A percentile compares a stretch with the other conserved stretches of the same genome.
Evolutionary conservation across 371 early-diverging fungal species (phyloP).

Genomic region (Mortierella sp.): DNA sequence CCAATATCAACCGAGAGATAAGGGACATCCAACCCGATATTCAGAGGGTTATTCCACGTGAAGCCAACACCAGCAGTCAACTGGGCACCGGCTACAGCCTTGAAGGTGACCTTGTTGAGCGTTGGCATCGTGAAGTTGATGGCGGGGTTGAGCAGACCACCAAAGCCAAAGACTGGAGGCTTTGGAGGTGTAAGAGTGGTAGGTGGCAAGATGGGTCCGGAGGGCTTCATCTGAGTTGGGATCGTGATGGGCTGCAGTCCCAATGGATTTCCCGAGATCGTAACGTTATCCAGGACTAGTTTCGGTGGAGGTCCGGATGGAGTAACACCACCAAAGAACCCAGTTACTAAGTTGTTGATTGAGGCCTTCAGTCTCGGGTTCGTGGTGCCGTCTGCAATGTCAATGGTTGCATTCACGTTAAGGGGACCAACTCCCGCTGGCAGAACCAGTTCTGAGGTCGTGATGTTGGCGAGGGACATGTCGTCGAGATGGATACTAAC

Average conservation of each 20-base stretch:
- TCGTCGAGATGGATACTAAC: constrained; percentile 24
- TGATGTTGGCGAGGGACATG: constrained; percentile 35
- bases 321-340: constrained; percentile 36
- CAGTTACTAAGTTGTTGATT: constrained; percentile 33
- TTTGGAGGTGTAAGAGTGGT: no score
- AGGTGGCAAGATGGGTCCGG: constrained; percentile 16
- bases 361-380: constrained; percentile 35
- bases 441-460: constrained; percentile 22
- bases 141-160: constrained; percentile 31
- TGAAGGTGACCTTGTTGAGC: constrained; percentile 31
- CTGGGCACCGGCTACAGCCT: constrained; percentile 36
- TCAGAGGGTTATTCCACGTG: constrained; percentile 46
- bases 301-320: constrained; percentile 30
- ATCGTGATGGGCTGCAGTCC: constrained; percentile 25
- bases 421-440: constrained; percentile 25
- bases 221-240: constrained; percentile 30
- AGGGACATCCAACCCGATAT: constrained; percentile 41
- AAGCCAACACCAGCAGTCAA: constrained; percentile 45
- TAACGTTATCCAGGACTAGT: constrained; percentile 25
- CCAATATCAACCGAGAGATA: constrained; percentile 35
- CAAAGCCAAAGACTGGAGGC: constrained; percentile 40
- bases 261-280: constrained; percentile 15
- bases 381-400: constrained; percentile 33
- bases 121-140: constrained; percentile 35
- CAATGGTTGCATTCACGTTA: constrained; percentile 30